A percentile compares a stretch with the other conserved stretches of the same genome.
These are phyloP conservation scores for Euphrasia confusa DNA, from an alignment of 257 asterid species.

Conservation along the genomic window DNA sequence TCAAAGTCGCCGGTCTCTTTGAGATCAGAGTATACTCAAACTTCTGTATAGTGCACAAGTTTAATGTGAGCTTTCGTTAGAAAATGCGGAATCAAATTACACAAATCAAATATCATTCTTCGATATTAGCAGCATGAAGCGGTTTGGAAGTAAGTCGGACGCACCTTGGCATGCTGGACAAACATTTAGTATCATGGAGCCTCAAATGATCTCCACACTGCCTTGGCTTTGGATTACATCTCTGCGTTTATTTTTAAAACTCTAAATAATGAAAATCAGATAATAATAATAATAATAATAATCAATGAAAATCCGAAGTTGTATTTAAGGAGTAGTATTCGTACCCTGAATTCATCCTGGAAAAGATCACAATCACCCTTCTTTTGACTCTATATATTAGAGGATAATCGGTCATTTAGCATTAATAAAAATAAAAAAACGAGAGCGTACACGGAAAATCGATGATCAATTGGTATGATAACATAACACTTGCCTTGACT, in stretches of 20 bases:
- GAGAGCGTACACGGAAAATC: not conserved
- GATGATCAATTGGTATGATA: not conserved
- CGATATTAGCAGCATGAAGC: not conserved
- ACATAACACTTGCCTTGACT: conserved; percentile 40
- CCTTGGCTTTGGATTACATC: conserved; percentile 42
- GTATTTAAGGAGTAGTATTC: conserved; percentile 3
- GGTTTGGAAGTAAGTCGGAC: not conserved
- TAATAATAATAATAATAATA: not conserved
- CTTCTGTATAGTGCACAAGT: conserved; percentile 28
- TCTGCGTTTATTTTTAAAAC: conserved; percentile 33
- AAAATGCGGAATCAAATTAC: not conserved
- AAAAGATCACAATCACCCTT: conserved; percentile 40
- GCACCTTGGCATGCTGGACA: conserved; percentile 51
- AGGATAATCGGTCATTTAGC: conserved; percentile 1
- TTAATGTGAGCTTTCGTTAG: not conserved
- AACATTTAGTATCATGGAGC: conserved; percentile 31
- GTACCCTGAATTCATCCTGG: conserved; percentile 51
- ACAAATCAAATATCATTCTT: not conserved
- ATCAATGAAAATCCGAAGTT: conserved; percentile 2
- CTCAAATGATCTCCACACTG: conserved; percentile 49
- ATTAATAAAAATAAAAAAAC: not conserved
- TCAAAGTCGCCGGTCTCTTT: not conserved
- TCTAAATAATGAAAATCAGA: conserved; percentile 12
- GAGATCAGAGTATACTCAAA: conserved; percentile 33
- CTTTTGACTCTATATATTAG: conserved; percentile 37